Percentiles rank a stretch among this genome's conserved stretches.
These are phyloP conservation scores for Fusarium metavorans DNA, from an alignment of 2,329 filamentous ascomycete species.

Conservation along the genomic window DNA sequence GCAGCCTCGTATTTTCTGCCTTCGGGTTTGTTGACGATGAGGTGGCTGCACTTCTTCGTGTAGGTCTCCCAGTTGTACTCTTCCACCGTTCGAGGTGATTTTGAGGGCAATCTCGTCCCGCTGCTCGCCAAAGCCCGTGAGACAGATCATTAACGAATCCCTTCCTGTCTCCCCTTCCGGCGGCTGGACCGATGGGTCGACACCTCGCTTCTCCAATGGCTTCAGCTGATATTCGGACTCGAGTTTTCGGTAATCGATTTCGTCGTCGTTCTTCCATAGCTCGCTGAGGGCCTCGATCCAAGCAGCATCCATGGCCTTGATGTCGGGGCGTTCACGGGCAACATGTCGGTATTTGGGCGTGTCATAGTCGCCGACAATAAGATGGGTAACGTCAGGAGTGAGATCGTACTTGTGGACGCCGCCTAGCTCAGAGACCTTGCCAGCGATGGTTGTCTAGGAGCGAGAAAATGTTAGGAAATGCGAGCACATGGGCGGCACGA, in stretches of 20 bases:
- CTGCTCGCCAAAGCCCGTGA: slow-evolving; percentile 71
- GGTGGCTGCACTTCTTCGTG: slow-evolving; percentile 86
- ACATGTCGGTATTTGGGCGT: slow-evolving; percentile 97
- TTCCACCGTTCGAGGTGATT: slow-evolving; percentile 78
- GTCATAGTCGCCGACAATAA: slow-evolving; percentile 88
- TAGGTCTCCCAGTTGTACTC: slow-evolving; percentile 90
- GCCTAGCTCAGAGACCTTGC: slow-evolving; percentile 82
- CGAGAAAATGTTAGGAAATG: slow-evolving; percentile 1
- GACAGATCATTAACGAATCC: slow-evolving; percentile 62
- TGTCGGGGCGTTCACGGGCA: slow-evolving; percentile 86
- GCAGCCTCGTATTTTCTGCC: slow-evolving; percentile 94
- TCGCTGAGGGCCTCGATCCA: slow-evolving; percentile 87
- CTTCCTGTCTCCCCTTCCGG: slow-evolving; percentile 45
- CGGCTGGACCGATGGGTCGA: slow-evolving; percentile 48
- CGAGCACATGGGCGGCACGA: slow-evolving; percentile 1
- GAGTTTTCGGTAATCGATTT: slow-evolving; percentile 77
- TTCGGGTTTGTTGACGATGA: slow-evolving; percentile 82
- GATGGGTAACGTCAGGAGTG: slow-evolving; percentile 94
- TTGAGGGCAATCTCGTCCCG: slow-evolving; percentile 77
- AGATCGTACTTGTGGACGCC: slow-evolving; percentile 90
- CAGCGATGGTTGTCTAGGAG: slow-evolving; percentile 65
- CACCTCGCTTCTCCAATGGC: slow-evolving; percentile 68
- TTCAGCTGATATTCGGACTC: slow-evolving; percentile 75
- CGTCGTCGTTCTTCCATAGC: slow-evolving; percentile 85
- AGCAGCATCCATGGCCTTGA: slow-evolving; percentile 82